Conservation (phyloP, 2,329 filamentous ascomycete species). For the Aspergillus hiratsukae region DNA sequence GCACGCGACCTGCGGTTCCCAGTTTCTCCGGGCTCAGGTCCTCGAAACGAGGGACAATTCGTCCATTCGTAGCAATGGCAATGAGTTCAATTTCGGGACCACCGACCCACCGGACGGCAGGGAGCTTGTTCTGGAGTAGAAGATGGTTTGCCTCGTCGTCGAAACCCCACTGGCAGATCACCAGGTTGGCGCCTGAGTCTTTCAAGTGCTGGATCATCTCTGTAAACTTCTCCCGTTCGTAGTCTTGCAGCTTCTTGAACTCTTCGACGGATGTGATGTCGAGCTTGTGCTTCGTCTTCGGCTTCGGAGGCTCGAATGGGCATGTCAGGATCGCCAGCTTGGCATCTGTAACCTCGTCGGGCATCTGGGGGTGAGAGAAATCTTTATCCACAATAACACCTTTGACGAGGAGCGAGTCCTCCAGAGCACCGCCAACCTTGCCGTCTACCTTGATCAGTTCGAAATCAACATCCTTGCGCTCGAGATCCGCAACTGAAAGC, state of each 20-base stretch:
- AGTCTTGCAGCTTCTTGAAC: constrained; percentile 95
- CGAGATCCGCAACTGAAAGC: constrained; percentile 89
- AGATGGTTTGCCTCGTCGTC: constrained; percentile 98
- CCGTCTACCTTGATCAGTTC: constrained; percentile 99
- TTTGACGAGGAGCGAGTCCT: constrained; percentile 92
- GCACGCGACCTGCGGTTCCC: constrained; percentile 80
- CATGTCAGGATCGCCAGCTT: constrained; percentile 98
- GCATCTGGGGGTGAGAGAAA: constrained; percentile 99
- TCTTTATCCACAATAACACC: constrained; percentile 99
- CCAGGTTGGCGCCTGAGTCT: constrained; percentile 91
- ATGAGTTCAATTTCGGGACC: constrained; percentile 98
- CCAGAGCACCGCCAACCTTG: constrained; percentile 89
- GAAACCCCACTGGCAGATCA: constrained; percentile 99
- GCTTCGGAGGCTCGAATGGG: constrained; percentile 97
- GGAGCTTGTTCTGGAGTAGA: constrained; percentile 90
- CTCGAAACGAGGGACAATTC: constrained; percentile 96
- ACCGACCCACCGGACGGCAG: constrained; percentile 95
- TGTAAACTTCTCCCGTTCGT: constrained; percentile 92
- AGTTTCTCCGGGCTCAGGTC: constrained; percentile 89
- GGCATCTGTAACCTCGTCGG: constrained; percentile 86
- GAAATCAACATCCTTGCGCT: constrained; percentile 96
- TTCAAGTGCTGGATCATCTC: constrained; percentile 99
- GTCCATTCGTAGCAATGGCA: constrained; percentile 95
- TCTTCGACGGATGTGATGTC: constrained; percentile 96
- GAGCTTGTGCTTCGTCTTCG: constrained; percentile 99